Base-by-base conservation (phyloP, 2,329 filamentous ascomycete species). In the Penicillium sp. region DNA sequence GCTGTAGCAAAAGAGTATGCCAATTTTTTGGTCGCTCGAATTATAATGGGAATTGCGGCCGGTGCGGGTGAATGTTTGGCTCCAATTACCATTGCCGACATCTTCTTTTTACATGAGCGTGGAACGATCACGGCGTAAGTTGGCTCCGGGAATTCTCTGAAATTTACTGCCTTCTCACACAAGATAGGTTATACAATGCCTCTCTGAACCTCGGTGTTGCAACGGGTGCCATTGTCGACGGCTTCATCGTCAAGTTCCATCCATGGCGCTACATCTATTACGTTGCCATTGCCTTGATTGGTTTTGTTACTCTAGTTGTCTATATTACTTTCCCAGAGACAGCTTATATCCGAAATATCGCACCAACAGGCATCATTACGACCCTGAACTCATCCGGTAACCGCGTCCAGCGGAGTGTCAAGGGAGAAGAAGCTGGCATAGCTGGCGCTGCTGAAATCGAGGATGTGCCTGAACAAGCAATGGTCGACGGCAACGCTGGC, bases 61-160 rank as follows among this genome's bases (percentile, higher is more conserved):
- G 82, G 81, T 1, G 78, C 80, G 7, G 81, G 77, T 2, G 81
- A 84, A 52, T 70, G 66, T 52, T 52, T 75, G 3, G 70, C 78
- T 1, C 80, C 80, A 0, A 68, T 80, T 7, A 81, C 79, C 1
- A 80, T 83, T 39, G 70, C 79, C 2, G 81, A 84, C 55, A 65
- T 83, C 24, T 84, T 83, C 66, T 84, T 82, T 61, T 67, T 84
- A 13, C 81, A 84, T 53, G 78, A 84, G 59, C 71, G 82, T 41
- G 56, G 41, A 37, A 37, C 48, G 2, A 51, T 54, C 10, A 54
- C 48, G n/a, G 52, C 48, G 52, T 54, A 51, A 42, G 39, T 17
- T 29, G 37, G 23, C 4, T 17, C 23, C 20, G 7, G 4, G 6
- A 20, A 37, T 4, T 9, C 7, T 10, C 3, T 27, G 4, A n/a